A percentile compares a stretch with the other conserved stretches of the same genome.
phyloP scores from a whole-genome alignment of 1,284 basidiomycete genomes.

The Volvariella surrecta region DNA sequence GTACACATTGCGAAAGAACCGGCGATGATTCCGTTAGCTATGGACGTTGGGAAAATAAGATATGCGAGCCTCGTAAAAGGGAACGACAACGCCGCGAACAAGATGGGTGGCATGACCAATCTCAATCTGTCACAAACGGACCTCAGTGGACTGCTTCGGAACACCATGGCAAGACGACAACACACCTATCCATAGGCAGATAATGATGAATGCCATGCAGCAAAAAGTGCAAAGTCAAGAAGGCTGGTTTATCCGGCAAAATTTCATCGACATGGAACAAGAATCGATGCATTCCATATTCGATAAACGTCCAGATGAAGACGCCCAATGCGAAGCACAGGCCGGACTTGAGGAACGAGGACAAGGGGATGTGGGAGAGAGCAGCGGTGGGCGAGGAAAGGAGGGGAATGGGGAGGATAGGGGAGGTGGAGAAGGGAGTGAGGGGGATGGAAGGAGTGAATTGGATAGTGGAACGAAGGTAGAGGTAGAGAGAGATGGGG shows the following conservation, averaged over 20 bases:
- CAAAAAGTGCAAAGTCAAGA: slow-evolving; percentile 87
- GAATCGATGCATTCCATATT: slow-evolving; percentile 95
- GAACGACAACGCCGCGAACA: slow-evolving; percentile 75
- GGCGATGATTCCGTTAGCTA: slow-evolving; percentile 92
- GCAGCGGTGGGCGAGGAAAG: slow-evolving; percentile 32
- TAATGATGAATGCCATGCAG: slow-evolving; percentile 98
- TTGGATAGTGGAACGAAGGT: slow-evolving; percentile 75
- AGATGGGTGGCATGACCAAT: slow-evolving; percentile 92
- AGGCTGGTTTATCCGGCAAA: slow-evolving; percentile 78
- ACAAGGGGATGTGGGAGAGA: not conserved
- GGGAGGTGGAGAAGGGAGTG: slow-evolving; percentile 36
- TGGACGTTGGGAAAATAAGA: slow-evolving; percentile 70
- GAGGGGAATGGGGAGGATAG: slow-evolving; percentile 42
- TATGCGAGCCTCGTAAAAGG: slow-evolving; percentile 91
- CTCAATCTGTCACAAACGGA: slow-evolving; percentile 71
- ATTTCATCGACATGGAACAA: slow-evolving; percentile 94
- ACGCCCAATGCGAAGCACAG: slow-evolving; percentile 77
- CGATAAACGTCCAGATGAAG: slow-evolving; percentile 91
- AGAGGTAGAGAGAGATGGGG: slow-evolving; percentile 81
- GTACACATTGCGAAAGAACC: slow-evolving; percentile 88
- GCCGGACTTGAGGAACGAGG: slow-evolving; percentile 35
- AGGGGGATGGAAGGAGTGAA: slow-evolving; percentile 47
- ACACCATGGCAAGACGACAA: too few species aligned
- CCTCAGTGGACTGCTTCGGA: too few species aligned
- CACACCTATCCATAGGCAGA: slow-evolving; percentile 94